Conservation (phyloP, 2,329 filamentous ascomycete genomes). For the Pyrenophora graminea region DNA sequence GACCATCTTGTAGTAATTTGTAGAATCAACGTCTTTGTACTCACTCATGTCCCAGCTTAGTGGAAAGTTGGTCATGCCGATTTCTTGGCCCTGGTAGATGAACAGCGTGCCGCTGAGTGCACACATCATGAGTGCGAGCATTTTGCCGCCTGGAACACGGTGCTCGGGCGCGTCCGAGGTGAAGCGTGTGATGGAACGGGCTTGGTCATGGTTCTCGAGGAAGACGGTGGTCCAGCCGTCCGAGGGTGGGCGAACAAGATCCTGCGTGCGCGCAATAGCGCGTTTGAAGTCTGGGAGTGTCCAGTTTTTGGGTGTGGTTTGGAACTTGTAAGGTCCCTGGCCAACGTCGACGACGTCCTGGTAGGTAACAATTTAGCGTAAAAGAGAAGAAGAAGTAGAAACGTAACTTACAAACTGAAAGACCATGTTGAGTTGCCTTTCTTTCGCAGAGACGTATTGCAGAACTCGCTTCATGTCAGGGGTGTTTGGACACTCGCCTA, state of each 20-base stretch:
- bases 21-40: conserved; percentile 59
- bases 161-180: conserved; percentile 53
- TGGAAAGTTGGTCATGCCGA: conserved; percentile 57
- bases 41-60: conserved; percentile 51
- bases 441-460: conserved; percentile 61
- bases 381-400: too few species aligned
- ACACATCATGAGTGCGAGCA: conserved; percentile 54
- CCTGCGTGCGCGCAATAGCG: conserved; percentile 39
- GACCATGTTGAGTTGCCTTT: conserved; percentile 69
- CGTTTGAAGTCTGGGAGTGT: conserved; percentile 38
- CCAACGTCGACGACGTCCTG: conserved; percentile 49
- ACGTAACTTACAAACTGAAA: conserved; percentile 55
- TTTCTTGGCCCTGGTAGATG: conserved; percentile 58
- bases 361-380: background rate
- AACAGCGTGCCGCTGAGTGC: conserved; percentile 56
- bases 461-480: conserved; percentile 63
- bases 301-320: conserved; percentile 41
- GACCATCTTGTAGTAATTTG: conserved; percentile 56
- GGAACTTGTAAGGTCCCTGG: conserved; percentile 44
- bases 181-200: conserved; percentile 55
- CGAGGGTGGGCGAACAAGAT: conserved; percentile 33
- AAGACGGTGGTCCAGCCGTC: conserved; percentile 56
- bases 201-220: conserved; percentile 60
- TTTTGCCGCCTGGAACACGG: conserved; percentile 53
- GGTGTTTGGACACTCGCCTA: conserved; percentile 70